Evolutionary conservation across 2,329 filamentous ascomycete genomes (phyloP), one percentile per base, ranked within the genome.

Genomic region (Didymella keratinophila): DNA sequence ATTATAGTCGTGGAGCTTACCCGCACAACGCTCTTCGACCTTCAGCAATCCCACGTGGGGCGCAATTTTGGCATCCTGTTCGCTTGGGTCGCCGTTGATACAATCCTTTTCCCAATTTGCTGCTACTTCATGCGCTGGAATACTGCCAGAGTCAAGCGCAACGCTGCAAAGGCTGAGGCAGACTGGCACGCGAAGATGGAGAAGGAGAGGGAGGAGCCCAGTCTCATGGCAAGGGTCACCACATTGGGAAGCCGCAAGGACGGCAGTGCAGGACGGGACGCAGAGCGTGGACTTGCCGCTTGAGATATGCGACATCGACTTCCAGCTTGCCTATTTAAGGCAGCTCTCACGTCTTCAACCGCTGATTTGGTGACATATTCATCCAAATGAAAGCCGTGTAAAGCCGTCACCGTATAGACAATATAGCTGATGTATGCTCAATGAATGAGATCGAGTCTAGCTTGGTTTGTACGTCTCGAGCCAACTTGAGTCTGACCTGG

Each of bases 1-100:
- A 18, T 14, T 3, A 5, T 16, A 81, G 79, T 89, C 32, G 86
- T 89, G 39, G 80, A 86, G 67, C 85, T 80, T 1, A 81, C 82
- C 6, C 79, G 86, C n/a, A 83, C 83, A 5, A 82, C 87, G 20
- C 65, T 89, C 5, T 89, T 89, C 64, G 86, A 85, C 57, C 76
- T 85, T 9, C 8, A 42, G 4, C 82, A 86, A 60, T 83, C 83
- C 1, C 71, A 80, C 12, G 83, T 88, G 39, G 85, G 85, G 0
- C 73, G 87, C 7, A 85, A 89, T 64, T 83, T 89, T 67, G 86
- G 83, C 1, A 72, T 89, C 4, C 68, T 89, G 23, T 81, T 87
- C 57, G 81, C 81, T 0, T 89, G 86, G 86, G 72, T 72, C 2
- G 83, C 77, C 0, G 65, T 86, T n/a, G 83, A 83, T 55, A 81